Base-by-base conservation (phyloP, 768 basidiomycete species). In the Lepiota brunneoincarnata region DNA sequence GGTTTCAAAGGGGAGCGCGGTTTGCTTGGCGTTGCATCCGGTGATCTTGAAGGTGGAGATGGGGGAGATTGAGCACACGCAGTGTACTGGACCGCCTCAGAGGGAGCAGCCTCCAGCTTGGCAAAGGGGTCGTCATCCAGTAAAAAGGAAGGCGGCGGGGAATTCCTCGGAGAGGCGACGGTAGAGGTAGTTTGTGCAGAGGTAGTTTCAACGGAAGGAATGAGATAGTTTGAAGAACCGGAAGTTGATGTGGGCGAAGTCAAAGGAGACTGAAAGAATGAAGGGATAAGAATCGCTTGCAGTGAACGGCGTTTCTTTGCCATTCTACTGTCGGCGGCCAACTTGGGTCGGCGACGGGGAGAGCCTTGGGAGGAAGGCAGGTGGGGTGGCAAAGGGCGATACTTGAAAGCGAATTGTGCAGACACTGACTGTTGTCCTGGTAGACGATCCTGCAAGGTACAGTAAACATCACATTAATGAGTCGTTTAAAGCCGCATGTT, bases 71-170 rank as follows among this genome's bases (percentile, higher is more conserved):
- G 47, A 14, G 60, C 20, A 9, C 60, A 3, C 42, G 2, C 47
- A 49, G 23, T 56, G 35, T 23, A 53, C 49, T 50, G 51, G 49
- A 51, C 43, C 53, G 37, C 42, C 47, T 54, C 41, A n/a, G 54
- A 54, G 20, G 64, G 61, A 35, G 59, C 57, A n/a, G 67, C 49
- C 35, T 75, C 70, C 12, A 86, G 72, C 56, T 84, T 81, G 18
- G 88, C 88, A 60, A 90, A 90, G 1, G 88, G 88, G 61, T 90
- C 88, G 48, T 85, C 82, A 60, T 89, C 87, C 21, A 87, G 71
- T 17, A 88, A 73, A 56, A 72, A 77, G n/a, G 64, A 67, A 14
- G 70, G 72, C 1, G 76, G 75, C 4, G 74, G 70, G 11, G 74
- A 74, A 58, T 58, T 55, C 12, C 65, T 65, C 41, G 72, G 56